Evolutionary conservation across 2,329 filamentous ascomycete genomes (phyloP).

Genomic region (Claviceps paspali): DNA sequence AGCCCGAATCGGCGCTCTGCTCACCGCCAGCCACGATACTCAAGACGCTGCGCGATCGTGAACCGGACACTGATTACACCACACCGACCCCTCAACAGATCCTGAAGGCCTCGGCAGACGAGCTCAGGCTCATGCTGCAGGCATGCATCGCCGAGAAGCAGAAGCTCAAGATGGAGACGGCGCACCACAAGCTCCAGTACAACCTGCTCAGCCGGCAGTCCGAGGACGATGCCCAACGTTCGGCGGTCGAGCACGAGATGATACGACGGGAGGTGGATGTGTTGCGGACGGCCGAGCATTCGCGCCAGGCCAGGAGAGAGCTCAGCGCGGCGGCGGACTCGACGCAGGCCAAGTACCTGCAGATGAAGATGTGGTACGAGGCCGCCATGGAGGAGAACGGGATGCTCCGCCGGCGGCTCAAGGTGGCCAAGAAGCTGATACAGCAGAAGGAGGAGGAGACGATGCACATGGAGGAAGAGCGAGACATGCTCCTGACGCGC

Average conservation of each 20-base stretch:
- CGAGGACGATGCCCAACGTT: slow-evolving; percentile 69
- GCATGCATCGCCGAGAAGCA: slow-evolving; percentile 39
- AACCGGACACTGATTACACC: slow-evolving; percentile 24
- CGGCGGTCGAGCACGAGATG: slow-evolving; percentile 84
- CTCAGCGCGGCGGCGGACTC: slow-evolving; percentile 36
- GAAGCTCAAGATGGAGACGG: slow-evolving; percentile 61
- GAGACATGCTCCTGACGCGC: slow-evolving; percentile 60
- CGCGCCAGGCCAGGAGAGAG: slow-evolving; percentile 42
- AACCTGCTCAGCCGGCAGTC: slow-evolving; percentile 73
- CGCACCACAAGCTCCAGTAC: slow-evolving; percentile 83
- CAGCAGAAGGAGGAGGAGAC: slow-evolving; percentile 64
- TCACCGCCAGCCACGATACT: slow-evolving; percentile 38
- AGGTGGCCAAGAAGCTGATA: slow-evolving; percentile 63
- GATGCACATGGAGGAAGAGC: slow-evolving; percentile 55
- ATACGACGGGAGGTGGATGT: slow-evolving; percentile 78
- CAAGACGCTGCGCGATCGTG: slow-evolving; percentile 18
- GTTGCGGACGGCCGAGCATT: slow-evolving; percentile 57
- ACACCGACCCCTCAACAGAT: slow-evolving; percentile 35
- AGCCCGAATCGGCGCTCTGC: slow-evolving; percentile 31
- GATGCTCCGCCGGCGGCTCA: slow-evolving; percentile 46
- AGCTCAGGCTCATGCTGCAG: slow-evolving; percentile 42
- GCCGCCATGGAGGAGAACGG: slow-evolving; percentile 51
- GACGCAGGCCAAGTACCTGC: slow-evolving; percentile 37
- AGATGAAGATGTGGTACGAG: slow-evolving; percentile 53
- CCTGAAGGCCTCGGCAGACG: slow-evolving; percentile 35